These are phyloP conservation scores for Cordyceps militaris DNA, from an alignment of 2,329 filamentous ascomycete species.

Conservation along the genomic window DNA sequence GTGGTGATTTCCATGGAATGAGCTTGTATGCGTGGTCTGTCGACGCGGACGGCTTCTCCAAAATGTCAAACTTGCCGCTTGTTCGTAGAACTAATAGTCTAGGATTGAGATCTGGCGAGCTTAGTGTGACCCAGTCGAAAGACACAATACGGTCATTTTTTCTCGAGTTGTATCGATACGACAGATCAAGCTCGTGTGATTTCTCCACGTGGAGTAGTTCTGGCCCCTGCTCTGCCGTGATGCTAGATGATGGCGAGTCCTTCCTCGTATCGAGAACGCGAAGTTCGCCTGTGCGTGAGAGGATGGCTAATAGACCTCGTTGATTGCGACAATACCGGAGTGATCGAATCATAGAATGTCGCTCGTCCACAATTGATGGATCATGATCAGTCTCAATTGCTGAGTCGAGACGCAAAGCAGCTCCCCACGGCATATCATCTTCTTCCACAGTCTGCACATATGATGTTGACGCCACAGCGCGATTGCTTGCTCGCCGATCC, in stretches of 20 bases:
- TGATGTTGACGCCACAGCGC: conserved; percentile 43
- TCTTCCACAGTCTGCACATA: conserved; percentile 53
- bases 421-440: conserved; percentile 57
- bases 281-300: conserved; percentile 57
- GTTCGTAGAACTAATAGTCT: conserved; percentile 54
- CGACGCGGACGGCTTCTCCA: conserved; percentile 53
- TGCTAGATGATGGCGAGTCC: conserved; percentile 37
- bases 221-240: conserved; percentile 40
- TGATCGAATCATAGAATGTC: conserved; percentile 54
- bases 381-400: conserved; percentile 50
- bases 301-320: conserved; percentile 52
- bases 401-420: conserved; percentile 49
- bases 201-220: conserved; percentile 53
- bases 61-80: conserved; percentile 54
- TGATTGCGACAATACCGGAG: conserved; percentile 58
- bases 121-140: conserved; percentile 59
- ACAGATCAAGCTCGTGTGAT: conserved; percentile 56
- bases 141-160: conserved; percentile 57
- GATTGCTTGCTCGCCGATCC: conserved; percentile 61
- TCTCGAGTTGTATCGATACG: conserved; percentile 43
- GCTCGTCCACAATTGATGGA: conserved; percentile 43
- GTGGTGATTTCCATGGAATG: conserved; percentile 53
- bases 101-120: conserved; percentile 47
- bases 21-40: conserved; percentile 53
- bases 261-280: conserved; percentile 53